Evolutionary conservation across 805 yeast genomes (phyloP).

Genomic region (Saturnispora silvae): DNA sequence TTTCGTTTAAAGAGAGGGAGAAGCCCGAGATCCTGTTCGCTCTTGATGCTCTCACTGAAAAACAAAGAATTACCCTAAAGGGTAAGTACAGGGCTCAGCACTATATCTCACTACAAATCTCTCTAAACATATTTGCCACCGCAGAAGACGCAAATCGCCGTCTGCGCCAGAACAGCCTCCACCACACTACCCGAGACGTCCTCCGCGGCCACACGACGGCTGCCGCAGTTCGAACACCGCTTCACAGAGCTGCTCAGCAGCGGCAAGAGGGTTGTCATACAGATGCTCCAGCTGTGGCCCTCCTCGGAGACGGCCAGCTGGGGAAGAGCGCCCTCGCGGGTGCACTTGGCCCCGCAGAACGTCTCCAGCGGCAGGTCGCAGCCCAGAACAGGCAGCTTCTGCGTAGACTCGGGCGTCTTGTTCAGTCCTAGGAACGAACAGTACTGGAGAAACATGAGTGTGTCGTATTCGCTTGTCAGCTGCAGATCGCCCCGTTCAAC

Average conservation of each 20-base stretch:
- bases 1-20: neutral
- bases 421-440: conserved; percentile 4
- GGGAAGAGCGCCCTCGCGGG: neutral
- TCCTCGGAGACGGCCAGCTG: conserved; percentile 6
- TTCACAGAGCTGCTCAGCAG: conserved; percentile 9
- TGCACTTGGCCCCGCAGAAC: conserved; percentile 2
- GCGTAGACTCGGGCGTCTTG: conserved; percentile 3
- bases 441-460: conserved; percentile 10
- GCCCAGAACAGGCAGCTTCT: conserved; percentile 7
- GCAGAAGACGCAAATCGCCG: conserved; percentile 11
- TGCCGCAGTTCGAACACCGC: conserved; percentile 10
- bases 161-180: conserved; percentile 3
- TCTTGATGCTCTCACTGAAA: too few species aligned
- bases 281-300: conserved; percentile 14
- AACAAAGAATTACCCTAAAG: too few species aligned
- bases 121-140: conserved; percentile 12
- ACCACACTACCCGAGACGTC: conserved; percentile 4
- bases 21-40: too few species aligned
- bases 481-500: conserved; percentile 5
- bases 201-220: conserved; percentile 3
- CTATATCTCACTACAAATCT: too few species aligned
- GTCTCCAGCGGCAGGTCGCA: conserved; percentile 4
- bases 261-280: conserved; percentile 13
- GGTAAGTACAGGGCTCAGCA: too few species aligned
- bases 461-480: conserved; percentile 7